These are phyloP conservation scores for Russula sp. DNA, from an alignment of 768 basidiomycete species.

Conservation along the genomic window DNA sequence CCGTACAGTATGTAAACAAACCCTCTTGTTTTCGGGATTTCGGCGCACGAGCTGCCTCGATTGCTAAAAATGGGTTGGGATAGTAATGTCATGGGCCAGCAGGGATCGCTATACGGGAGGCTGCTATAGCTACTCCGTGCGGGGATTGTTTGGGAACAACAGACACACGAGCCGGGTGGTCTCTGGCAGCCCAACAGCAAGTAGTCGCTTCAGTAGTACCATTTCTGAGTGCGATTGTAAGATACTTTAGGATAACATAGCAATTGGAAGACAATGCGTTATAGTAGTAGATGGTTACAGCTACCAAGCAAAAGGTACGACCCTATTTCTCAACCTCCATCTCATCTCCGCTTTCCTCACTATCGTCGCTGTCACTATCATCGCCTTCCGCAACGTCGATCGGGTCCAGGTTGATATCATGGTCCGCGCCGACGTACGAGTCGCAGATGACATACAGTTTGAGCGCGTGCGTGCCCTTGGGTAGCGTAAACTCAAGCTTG, in stretches of 20 bases:
- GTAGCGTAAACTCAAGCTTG: conserved; percentile 85
- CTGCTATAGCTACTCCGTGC: too few species aligned
- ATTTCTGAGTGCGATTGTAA: background rate
- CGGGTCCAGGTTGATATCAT: conserved; percentile 77
- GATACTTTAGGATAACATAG: background rate
- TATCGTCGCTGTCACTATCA: conserved; percentile 73
- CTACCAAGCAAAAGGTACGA: background rate
- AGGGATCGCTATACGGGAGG: too few species aligned
- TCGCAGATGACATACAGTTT: conserved; percentile 92
- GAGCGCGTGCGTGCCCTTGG: conserved; percentile 75
- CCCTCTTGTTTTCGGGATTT: too few species aligned
- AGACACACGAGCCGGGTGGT: background rate
- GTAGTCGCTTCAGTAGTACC: background rate
- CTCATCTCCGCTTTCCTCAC: conserved; percentile 50
- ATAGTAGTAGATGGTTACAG: too few species aligned
- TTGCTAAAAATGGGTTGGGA: too few species aligned
- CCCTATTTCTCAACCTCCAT: conserved; percentile 40
- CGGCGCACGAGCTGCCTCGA: too few species aligned
- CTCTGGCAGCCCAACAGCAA: background rate
- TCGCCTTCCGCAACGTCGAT: conserved; percentile 90
- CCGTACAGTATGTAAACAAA: too few species aligned
- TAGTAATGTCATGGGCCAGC: too few species aligned
- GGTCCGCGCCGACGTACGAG: conserved; percentile 86
- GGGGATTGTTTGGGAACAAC: background rate
- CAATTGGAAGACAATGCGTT: background rate